Evolutionary conservation across 768 basidiomycete species (phyloP), one percentile per base, ranked within the genome.

Genomic region (Wakefieldia striispora): DNA sequence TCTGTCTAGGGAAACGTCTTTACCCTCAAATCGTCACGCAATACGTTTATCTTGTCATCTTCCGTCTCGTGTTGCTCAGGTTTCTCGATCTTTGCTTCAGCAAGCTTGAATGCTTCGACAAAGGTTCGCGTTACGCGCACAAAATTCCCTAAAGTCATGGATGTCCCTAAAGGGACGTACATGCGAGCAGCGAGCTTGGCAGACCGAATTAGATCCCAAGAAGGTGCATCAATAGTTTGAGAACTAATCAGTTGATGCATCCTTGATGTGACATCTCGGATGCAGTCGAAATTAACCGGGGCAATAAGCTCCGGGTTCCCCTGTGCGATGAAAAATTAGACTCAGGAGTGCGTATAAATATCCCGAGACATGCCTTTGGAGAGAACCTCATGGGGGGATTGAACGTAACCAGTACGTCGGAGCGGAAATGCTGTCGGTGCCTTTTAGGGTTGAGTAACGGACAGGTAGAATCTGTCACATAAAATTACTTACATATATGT

Each of bases 151-250:
- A 95, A 74, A 47, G 77, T 81, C 87, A 95, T 91, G 12, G 70
- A 74, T 13, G 92, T 94, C 36, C 92, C 92, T n/a, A 94, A 71
- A 3, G 92, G 92, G 6, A 83, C 89, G 58, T 95, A 95, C 40
- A 95, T 83, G 23, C 88, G 72, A 16, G 88, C 76, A 4, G 90
- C 88, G 39, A 88, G 75, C 64, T 91, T 90, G 20, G 86, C 84
- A 19, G 78, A 79, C 39, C 90, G 80, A 35, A 91, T 75, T 29
- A 86, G 71, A 54, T 83, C 78, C 90, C 92, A 95, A 6, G 86
- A 86, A 21, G 92, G 93, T 3, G 91, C 86, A 54, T 91, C 87
- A 43, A 91, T 75, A 1, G 88, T 91, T 6, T 88, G 89, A 23
- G 79, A 78, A 51, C 83, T 81, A 56, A 95, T 91, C 46, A 80